Percentiles rank a stretch among this genome's conserved stretches.
Conservation (phyloP, 1,139 yeast species). For the Debaryomyces fabryi region DNA sequence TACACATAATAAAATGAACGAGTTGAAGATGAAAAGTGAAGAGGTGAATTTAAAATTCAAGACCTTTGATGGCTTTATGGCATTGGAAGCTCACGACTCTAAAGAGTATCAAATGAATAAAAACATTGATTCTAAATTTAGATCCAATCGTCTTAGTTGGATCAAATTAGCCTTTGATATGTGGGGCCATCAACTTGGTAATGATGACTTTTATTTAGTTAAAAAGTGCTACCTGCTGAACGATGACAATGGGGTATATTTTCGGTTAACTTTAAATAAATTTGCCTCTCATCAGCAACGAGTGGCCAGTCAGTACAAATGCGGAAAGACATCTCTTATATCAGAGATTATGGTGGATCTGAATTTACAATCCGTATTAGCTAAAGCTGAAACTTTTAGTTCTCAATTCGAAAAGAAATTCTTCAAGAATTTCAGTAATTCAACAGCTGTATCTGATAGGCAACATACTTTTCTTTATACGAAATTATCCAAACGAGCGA, state of each 20-base stretch:
- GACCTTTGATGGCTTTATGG: conserved; percentile 39
- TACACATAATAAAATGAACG: conserved; percentile 16
- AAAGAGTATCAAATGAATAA: conserved; percentile 16
- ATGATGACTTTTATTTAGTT: conserved; percentile 22
- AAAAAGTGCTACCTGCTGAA: conserved; percentile 9
- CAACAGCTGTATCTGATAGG: conserved; percentile 15
- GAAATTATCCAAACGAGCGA: conserved; percentile 20
- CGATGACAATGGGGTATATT: conserved; percentile 12
- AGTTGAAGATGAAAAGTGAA: conserved; percentile 18
- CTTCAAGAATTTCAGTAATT: conserved; percentile 1
- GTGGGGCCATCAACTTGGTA: conserved; percentile 34
- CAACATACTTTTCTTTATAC: conserved; percentile 21
- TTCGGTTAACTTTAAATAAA: conserved; percentile 20
- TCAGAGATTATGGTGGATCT: conserved; percentile 15
- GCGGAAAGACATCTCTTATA: conserved; percentile 15
- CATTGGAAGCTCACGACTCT: conserved; percentile 20
- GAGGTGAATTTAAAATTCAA: conserved; percentile 23
- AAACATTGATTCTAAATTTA: conserved; percentile 19
- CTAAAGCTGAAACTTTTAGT: conserved; percentile 20
- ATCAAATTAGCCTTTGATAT: conserved; percentile 30
- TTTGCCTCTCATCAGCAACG: conserved; percentile 19
- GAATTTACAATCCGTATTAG: conserved; percentile 22
- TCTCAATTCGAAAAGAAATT: conserved; percentile 1
- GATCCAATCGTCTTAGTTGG: conserved; percentile 26
- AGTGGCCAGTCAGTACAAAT: conserved; percentile 20